Conservation (phyloP, 2,329 filamentous ascomycete species). For the Epichloe sp. region DNA sequence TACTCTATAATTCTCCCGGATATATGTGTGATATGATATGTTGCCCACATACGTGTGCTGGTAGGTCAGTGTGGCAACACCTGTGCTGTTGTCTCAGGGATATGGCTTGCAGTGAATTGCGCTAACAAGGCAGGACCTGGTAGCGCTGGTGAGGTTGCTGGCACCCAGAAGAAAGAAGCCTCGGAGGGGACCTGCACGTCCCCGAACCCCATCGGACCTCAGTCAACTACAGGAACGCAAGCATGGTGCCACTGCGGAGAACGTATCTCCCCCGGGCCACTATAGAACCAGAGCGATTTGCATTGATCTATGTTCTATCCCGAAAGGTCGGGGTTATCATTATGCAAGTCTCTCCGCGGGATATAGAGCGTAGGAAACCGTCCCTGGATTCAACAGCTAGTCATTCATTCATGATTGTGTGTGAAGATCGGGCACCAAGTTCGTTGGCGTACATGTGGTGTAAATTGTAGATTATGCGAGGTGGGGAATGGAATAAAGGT, state of each 20-base stretch:
- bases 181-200: background rate
- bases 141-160: background rate
- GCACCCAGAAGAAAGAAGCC: background rate
- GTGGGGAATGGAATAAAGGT: too few relatives aligned
- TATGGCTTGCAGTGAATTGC: background rate
- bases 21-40: background rate
- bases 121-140: background rate
- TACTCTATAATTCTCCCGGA: background rate
- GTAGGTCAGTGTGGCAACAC: background rate
- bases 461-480: too few relatives aligned
- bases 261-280: background rate
- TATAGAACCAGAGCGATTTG: background rate
- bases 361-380: background rate
- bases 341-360: background rate
- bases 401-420: background rate
- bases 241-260: constrained; percentile 2
- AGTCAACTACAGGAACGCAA: background rate
- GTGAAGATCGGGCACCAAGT: too few relatives aligned
- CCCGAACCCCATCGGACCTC: background rate
- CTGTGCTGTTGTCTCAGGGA: background rate
- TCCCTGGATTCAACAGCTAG: background rate
- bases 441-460: too few relatives aligned
- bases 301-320: background rate
- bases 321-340: background rate
- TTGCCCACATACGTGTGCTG: background rate